Evolutionary conservation across 495 filamentous ascomycete genomes (phyloP), one percentile per base, ranked within the genome.

Genomic region (Aspergillus haitiensis): DNA sequence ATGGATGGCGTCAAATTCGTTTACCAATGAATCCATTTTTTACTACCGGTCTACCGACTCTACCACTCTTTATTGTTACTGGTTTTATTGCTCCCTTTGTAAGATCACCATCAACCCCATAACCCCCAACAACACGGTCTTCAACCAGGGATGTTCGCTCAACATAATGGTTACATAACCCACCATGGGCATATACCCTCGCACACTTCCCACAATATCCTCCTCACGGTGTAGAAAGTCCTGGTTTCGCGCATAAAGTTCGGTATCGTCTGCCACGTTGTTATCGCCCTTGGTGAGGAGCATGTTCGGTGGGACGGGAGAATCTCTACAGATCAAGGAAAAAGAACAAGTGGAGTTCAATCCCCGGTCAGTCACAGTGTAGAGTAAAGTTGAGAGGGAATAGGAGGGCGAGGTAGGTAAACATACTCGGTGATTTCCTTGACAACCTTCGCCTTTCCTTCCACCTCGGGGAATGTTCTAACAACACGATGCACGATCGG

Each of bases 251-350:
- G 93, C 91, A 66, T 93, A 97, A 5, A 99, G 84, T 74, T 97
- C 93, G 11, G 91, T 95, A 72, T 99, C 94, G 70, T 98, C 94
- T 3, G 91, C 88, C 9, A 85, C 72, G 68, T 99, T 99, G 78
- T 98, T 98, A 73, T 99, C 94, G 55, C 94, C 94, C 76, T 98
- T 99, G n/a, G 94, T 99, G 32, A 99, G 82, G 11, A 98, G 82
- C 72, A 76, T 75, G 34, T 67, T 64, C 35, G 59, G 72, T 63
- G 46, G 71, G 60, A 13, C 47, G 18, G 27, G 67, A 1, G 69
- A 64, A 33, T 31, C 47, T 40, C 21, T 40, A n/a, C 13, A 39
- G 9, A 5, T n/a, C 7, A 18, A 15, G 35, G 21, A 48, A 46
- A 37, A 16, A 5, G 15, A 53, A 7, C 9, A 54, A 18, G 52